Evolutionary conservation across 192 early-diverging fungal genomes (phyloP), one percentile per base, ranked within the genome.

Genomic region (Coemansia sp.): DNA sequence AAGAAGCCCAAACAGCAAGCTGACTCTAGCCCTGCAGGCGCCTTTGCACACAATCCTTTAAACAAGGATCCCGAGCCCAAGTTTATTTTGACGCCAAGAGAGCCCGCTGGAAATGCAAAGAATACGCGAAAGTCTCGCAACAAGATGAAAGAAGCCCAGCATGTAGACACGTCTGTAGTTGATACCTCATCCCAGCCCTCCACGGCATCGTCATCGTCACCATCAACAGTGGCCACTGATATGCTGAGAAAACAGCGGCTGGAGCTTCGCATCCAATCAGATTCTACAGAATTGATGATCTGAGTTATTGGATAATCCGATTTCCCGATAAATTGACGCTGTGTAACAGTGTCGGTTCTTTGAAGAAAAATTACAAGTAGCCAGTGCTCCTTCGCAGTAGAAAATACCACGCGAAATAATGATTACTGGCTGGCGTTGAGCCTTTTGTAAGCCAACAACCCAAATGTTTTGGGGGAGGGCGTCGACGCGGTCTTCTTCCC

Each of bases 231-330:
- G 1, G 30, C 61, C 5, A 21, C 49, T 7, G 51, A 61, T 19
- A 51, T 30, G 54, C 34, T 62, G 51, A 56, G 30, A 4, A 54
- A 38, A 12, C 76, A 52, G 55, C 62, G 71, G 22, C 67, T 54
- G 54, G 60, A 63, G 67, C 52, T 78, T 30, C 70, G 76, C 38
- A 62, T 78, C 53, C 76, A 78, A 67, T 58, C 58, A 41, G 67
- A 78, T 32, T 16, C 51, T 21, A 59, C 57, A 21, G 57, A 59
- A 10, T 12, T 27, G 2, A 23, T 38, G 14, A 48, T 59, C 57
- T 59, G 27, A 24, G 48, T 27, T 23, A 38, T 7, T 9, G 34
- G 34, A 53, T 27, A 27, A 19, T 53, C 51, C 51, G 2, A 23
- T 23, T 27, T 23, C 7, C 34, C 34, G 34, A 9, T 38, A 38